These are phyloP conservation scores for Henckelia pumila DNA, from an alignment of 257 asterid genomes.

Conservation along the genomic window DNA sequence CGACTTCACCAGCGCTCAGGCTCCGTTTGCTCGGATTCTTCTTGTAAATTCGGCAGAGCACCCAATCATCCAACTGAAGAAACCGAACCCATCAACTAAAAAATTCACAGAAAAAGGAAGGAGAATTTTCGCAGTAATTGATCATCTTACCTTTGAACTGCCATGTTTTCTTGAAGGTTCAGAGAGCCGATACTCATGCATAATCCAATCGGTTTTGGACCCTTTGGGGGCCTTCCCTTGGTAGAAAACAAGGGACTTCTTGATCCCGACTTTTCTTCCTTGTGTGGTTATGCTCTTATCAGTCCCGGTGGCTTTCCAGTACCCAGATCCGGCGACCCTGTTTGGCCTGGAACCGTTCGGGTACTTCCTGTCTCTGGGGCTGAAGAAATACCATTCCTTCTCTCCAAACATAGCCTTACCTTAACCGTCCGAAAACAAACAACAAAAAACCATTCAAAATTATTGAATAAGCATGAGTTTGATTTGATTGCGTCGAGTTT, in stretches of 20 bases:
- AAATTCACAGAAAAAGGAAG: no score
- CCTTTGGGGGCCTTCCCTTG: slow-evolving; percentile 25
- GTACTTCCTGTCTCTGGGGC: slow-evolving; percentile 51
- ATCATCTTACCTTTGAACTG: slow-evolving; percentile 12
- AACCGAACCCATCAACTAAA: no score
- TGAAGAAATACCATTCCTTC: slow-evolving; percentile 56
- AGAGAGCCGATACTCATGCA: slow-evolving; percentile 21
- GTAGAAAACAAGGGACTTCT: slow-evolving; percentile 35
- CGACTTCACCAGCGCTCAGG: slow-evolving; percentile 24
- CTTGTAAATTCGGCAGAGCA: slow-evolving; percentile 75
- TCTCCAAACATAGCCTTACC: slow-evolving; percentile 55
- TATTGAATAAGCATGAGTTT: not conserved
- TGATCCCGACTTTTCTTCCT: slow-evolving; percentile 48
- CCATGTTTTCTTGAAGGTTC: slow-evolving; percentile 9
- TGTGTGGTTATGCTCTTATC: slow-evolving; percentile 36
- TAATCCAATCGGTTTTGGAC: slow-evolving; percentile 23
- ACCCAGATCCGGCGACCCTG: slow-evolving; percentile 51
- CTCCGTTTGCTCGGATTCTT: slow-evolving; percentile 49
- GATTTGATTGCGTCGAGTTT: not conserved
- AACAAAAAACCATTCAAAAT: not conserved
- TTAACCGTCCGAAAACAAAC: slow-evolving; percentile 1
- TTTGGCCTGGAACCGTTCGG: slow-evolving; percentile 58
- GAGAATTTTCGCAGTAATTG: not conserved
- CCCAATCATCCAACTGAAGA: slow-evolving; percentile 76
- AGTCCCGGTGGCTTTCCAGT: slow-evolving; percentile 60